phyloP scores from a whole-genome alignment of 1,284 basidiomycete genomes.

The Entoloma clypeatum region DNA sequence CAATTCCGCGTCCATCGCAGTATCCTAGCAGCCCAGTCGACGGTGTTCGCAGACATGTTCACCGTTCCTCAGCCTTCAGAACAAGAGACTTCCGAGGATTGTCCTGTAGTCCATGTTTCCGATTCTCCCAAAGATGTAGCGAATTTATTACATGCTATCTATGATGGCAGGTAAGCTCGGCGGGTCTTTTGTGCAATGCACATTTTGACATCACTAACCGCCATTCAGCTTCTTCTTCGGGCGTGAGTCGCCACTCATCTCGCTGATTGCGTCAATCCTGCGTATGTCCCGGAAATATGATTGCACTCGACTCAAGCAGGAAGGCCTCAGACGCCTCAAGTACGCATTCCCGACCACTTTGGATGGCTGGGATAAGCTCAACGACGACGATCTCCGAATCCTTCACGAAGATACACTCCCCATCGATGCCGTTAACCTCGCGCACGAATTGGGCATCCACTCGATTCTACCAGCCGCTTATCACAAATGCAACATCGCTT shows the following conservation, averaged over 20 bases:
- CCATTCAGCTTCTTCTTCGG: neutral
- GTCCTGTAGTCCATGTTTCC: neutral
- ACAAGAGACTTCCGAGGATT: neutral
- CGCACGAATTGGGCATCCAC: neutral
- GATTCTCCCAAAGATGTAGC: neutral
- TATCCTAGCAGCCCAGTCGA: no score
- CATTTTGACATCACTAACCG: neutral
- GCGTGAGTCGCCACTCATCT: neutral
- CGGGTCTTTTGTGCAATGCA: neutral
- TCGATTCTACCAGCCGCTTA: neutral
- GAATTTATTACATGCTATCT: neutral
- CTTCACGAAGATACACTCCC: neutral
- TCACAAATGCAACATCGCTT: neutral
- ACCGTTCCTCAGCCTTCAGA: no score
- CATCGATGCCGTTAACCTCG: neutral
- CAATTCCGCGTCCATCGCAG: no score
- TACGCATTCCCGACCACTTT: neutral
- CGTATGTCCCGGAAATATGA: neutral
- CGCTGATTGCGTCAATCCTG: neutral
- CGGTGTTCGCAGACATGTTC: no score
- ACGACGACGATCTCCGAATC: neutral
- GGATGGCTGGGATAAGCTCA: neutral
- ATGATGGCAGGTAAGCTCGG: neutral
- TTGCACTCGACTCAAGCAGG: neutral
- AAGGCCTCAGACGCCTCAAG: neutral